Base-by-base conservation (phyloP, 495 filamentous ascomycete genomes). In the Jackrogersella multiformis region DNA sequence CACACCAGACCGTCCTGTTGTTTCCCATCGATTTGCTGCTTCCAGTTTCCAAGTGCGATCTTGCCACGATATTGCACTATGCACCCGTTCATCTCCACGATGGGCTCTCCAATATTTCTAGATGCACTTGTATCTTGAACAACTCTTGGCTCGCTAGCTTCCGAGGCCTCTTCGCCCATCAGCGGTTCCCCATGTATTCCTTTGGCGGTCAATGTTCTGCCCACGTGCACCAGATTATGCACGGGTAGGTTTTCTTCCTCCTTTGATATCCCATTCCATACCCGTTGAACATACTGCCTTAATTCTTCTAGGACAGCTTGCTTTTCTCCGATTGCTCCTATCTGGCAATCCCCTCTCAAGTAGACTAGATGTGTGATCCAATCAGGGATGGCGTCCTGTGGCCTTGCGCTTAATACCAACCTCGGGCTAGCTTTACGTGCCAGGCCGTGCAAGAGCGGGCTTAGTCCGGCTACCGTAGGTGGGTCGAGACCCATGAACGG, bases 401-500 rank as follows among this genome's bases (percentile, higher is more conserved):
- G 90, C 32, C 94, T 85, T 9, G 94, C 81, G 34, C 88, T 89
- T 28, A 97, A 74, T 12, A 98, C 79, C 16, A 97, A 77, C 32
- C 91, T 84, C 4, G 93, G 91, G 15, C 84, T 83, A 49, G 78
- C 82, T 51, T 84, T 84, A 59, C 84, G 77, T 2, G 90, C 90
- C 16, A 98, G 69, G 0, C 79, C 74, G 63, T 86, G 77, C 6
- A 97, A 82, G 36, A 97, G 79, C 2, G 79, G 78, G 18, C 90
- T 94, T 68, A 98, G 75, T 9, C 84, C 84, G 28, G 80, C 79
- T 8, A 89, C 82, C 2, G 92, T 93, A 18, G 87, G 85, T 20
- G 95, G 95, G 73, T 99, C 95, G 32, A 99, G 80, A 7, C 95
- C 95, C 92, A 99, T 97, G 74, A 99, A 97, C 12, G 95, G 93